Percentiles rank a stretch among this genome's conserved stretches.
Conservation (phyloP, 1,139 yeast genomes). For the Geotrichum aggregatum region DNA sequence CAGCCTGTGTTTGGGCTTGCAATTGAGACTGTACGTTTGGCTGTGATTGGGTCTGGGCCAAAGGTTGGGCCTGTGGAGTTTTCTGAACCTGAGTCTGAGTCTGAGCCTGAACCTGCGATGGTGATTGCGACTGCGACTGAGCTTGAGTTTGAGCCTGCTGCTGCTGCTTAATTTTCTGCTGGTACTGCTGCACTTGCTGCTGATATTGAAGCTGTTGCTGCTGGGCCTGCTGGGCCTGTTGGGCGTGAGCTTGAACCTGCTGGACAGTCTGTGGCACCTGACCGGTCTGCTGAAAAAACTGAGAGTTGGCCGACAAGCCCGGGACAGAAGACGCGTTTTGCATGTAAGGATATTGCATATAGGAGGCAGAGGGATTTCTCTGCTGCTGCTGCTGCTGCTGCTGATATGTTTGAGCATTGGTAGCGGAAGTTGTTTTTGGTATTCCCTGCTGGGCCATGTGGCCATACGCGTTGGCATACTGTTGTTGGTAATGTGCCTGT, state of each 20-base stretch:
- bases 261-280: not conserved
- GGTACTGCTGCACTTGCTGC: not conserved
- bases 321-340: conserved; percentile 1
- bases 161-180: not conserved
- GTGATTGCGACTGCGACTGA: not conserved
- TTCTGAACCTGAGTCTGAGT: not conserved
- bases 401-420: not conserved
- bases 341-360: not conserved
- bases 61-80: not conserved
- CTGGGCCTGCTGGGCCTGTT: not conserved
- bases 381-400: conserved; percentile 1
- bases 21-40: not conserved
- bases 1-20: conserved; percentile 1
- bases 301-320: not conserved
- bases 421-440: too few relatives aligned
- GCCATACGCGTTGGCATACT: not conserved
- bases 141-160: not conserved
- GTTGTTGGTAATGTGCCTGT: not conserved
- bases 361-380: not conserved
- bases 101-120: not conserved
- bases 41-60: not conserved
- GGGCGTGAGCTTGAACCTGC: not conserved
- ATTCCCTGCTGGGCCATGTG: conserved; percentile 1
- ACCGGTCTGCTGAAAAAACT: conserved; percentile 4
- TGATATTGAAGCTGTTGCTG: not conserved